Conservation (phyloP, 331 rosid genomes). For the Phaseolus coccineus region DNA sequence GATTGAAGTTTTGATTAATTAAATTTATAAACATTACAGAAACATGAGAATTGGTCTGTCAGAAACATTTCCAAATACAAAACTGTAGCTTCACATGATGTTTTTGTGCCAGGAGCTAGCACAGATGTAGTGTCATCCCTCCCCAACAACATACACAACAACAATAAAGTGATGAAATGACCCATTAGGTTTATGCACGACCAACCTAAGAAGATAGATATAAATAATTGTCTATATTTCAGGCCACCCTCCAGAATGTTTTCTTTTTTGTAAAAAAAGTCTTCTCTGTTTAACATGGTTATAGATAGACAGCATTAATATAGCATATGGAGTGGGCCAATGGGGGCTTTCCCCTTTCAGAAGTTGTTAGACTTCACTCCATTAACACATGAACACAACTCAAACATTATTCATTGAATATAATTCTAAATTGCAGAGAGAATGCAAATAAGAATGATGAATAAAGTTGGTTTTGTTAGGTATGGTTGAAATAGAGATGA, state of each 20-base stretch:
- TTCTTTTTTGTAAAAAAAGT: not conserved
- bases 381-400: conserved; percentile 11
- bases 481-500: no score
- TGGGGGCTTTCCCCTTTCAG: not conserved
- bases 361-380: not conserved
- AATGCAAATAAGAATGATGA: no score
- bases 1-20: not conserved
- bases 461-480: no score
- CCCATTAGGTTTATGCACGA: conserved; percentile 19
- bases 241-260: conserved; percentile 1
- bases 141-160: not conserved
- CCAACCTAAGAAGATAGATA: conserved; percentile 8
- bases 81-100: not conserved
- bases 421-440: no score
- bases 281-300: not conserved
- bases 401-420: conserved; percentile 5
- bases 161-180: conserved; percentile 25
- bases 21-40: not conserved
- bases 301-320: conserved; percentile 13
- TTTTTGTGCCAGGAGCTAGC: not conserved
- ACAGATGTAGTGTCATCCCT: not conserved
- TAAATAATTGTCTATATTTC: not conserved
- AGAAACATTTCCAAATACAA: not conserved
- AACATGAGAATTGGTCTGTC: not conserved
- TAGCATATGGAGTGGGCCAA: conserved; percentile 29